Conservation (phyloP, 306 rosid genomes). For the Trifolium fragiferum region DNA sequence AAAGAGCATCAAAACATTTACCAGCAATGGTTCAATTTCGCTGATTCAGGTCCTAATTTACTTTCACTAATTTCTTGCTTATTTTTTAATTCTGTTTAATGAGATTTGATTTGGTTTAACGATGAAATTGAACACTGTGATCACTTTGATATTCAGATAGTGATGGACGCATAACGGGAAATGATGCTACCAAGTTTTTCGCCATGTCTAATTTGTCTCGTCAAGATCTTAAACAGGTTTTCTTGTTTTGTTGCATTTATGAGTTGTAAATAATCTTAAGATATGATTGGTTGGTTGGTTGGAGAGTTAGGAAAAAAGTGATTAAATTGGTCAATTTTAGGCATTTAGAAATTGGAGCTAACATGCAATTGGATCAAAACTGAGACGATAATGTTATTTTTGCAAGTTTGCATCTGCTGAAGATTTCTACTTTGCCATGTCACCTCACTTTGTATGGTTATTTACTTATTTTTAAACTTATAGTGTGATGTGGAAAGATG, state of each 20-base stretch:
- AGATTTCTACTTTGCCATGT: too few species aligned
- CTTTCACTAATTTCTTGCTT: background rate
- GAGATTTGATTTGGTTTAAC: slow-evolving; percentile 2
- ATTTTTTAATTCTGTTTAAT: background rate
- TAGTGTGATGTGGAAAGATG: too few species aligned
- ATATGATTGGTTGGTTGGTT: slow-evolving; percentile 6
- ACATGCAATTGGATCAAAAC: background rate
- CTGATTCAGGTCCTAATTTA: slow-evolving; percentile 69
- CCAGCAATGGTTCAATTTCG: slow-evolving; percentile 74
- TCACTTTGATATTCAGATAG: slow-evolving; percentile 54
- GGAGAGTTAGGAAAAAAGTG: background rate
- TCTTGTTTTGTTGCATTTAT: background rate
- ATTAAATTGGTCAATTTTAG: background rate
- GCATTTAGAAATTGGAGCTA: background rate
- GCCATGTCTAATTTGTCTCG: slow-evolving; percentile 78
- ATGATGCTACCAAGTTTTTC: slow-evolving; percentile 84
- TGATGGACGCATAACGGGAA: slow-evolving; percentile 94
- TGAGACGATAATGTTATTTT: slow-evolving; percentile 21
- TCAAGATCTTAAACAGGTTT: slow-evolving; percentile 94
- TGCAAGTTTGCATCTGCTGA: background rate
- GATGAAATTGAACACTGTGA: background rate
- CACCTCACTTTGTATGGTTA: too few species aligned
- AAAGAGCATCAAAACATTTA: slow-evolving; percentile 71
- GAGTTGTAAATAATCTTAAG: background rate
- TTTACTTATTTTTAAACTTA: too few species aligned